phyloP scores from a whole-genome alignment of 306 rosid genomes.

The Rosa lucieae region DNA sequence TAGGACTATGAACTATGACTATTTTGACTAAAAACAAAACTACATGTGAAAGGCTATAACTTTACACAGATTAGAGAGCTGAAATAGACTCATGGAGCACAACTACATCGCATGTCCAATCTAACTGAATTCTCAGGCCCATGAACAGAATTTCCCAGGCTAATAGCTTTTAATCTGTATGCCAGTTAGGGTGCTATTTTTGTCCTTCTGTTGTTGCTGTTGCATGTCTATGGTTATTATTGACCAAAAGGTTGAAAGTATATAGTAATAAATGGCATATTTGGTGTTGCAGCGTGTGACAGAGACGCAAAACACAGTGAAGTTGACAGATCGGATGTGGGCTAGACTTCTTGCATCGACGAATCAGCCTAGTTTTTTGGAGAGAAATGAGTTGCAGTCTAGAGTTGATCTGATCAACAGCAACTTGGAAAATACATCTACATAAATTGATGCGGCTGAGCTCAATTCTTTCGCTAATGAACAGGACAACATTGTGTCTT shows the following conservation, averaged over 20 bases:
- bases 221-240: not conserved
- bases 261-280: conserved; percentile 5
- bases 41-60: not conserved
- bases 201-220: not conserved
- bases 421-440: conserved; percentile 23
- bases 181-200: not conserved
- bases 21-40: not conserved
- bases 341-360: conserved; percentile 95
- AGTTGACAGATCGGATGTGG: conserved; percentile 83
- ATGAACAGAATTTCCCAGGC: not conserved
- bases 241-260: not conserved
- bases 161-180: not conserved
- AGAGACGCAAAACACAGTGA: conserved; percentile 60
- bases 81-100: conserved; percentile 2
- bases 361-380: conserved; percentile 82
- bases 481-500: not conserved
- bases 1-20: not conserved
- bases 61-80: not conserved
- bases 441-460: conserved; percentile 23
- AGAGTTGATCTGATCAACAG: conserved; percentile 33
- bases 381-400: conserved; percentile 29
- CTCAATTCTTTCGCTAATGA: not conserved
- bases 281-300: conserved; percentile 75
- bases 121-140: not conserved
- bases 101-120: not conserved